Evolutionary conservation across 495 filamentous ascomycete genomes (phyloP).

Genomic region (Neurospora sp.): DNA sequence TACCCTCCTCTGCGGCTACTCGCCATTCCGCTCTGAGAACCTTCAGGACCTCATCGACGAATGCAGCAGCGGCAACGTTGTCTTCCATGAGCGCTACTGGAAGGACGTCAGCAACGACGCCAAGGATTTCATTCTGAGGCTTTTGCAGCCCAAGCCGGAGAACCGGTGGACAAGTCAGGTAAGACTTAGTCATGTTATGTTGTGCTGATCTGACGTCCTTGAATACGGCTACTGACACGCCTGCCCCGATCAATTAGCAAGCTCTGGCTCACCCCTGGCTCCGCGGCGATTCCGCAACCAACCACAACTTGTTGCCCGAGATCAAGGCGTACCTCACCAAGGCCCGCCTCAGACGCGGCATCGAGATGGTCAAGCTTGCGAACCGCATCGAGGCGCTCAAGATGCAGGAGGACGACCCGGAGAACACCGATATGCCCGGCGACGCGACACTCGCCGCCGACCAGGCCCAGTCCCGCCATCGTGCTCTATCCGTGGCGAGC

Average conservation of each 20-base stretch:
- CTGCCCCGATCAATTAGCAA: slow-evolving; percentile 32
- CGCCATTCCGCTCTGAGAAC: slow-evolving; percentile 92
- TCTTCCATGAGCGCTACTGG: slow-evolving; percentile 99
- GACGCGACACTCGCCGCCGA: slow-evolving; percentile 54
- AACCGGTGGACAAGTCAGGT: slow-evolving; percentile 71
- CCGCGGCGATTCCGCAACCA: slow-evolving; percentile 76
- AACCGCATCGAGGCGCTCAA: slow-evolving; percentile 96
- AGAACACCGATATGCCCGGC: slow-evolving; percentile 50
- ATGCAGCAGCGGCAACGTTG: slow-evolving; percentile 75
- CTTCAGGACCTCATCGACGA: slow-evolving; percentile 91
- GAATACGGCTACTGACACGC: background rate
- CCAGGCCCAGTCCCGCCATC: slow-evolving; percentile 38
- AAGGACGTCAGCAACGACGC: slow-evolving; percentile 92
- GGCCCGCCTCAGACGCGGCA: slow-evolving; percentile 80
- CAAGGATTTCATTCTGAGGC: slow-evolving; percentile 81
- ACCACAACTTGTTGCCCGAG: slow-evolving; percentile 94
- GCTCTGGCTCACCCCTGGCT: slow-evolving; percentile 85
- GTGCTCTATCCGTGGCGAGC: background rate
- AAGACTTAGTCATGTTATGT: slow-evolving; percentile 15
- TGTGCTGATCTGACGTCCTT: slow-evolving; percentile 6
- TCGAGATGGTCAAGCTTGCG: slow-evolving; percentile 91
- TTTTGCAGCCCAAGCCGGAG: slow-evolving; percentile 70
- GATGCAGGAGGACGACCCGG: slow-evolving; percentile 86
- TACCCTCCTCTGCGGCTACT: slow-evolving; percentile 97
- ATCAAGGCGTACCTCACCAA: slow-evolving; percentile 91